Percentiles rank a stretch among this genome's conserved stretches.
Conservation (phyloP, 169 alveolate genomes). For the Plasmodium relictum region DNA sequence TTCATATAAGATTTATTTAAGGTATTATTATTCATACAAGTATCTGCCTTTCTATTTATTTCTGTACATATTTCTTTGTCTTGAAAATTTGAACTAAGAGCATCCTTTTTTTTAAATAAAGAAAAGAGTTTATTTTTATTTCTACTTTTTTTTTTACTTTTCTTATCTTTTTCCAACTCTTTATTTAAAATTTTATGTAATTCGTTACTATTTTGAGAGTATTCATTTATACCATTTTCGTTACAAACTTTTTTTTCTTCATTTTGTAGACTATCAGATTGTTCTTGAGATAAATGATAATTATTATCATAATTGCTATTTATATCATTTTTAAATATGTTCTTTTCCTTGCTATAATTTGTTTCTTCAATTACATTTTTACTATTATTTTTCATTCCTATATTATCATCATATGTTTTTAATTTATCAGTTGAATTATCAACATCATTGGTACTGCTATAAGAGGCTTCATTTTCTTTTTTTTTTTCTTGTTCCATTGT, state of each 20-base stretch:
- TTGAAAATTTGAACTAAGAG: background rate
- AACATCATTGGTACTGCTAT: background rate
- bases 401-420: too few relatives aligned
- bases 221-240: background rate
- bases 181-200: slow-evolving; percentile 3
- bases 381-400: background rate
- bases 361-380: background rate
- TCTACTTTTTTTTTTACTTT: slow-evolving; percentile 17
- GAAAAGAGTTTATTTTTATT: slow-evolving; percentile 18
- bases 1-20: background rate
- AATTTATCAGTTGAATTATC: background rate
- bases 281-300: background rate
- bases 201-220: slow-evolving; percentile 5
- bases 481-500: too few relatives aligned
- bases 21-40: background rate
- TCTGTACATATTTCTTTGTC: background rate
- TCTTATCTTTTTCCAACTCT: slow-evolving; percentile 34
- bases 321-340: background rate
- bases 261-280: background rate
- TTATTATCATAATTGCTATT: background rate
- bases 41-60: background rate
- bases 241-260: background rate
- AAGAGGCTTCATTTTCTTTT: background rate
- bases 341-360: background rate
- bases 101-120: slow-evolving; percentile 11